Conservation (phyloP, 2,329 filamentous ascomycete species). For the Domatiomyces globalis region DNA sequence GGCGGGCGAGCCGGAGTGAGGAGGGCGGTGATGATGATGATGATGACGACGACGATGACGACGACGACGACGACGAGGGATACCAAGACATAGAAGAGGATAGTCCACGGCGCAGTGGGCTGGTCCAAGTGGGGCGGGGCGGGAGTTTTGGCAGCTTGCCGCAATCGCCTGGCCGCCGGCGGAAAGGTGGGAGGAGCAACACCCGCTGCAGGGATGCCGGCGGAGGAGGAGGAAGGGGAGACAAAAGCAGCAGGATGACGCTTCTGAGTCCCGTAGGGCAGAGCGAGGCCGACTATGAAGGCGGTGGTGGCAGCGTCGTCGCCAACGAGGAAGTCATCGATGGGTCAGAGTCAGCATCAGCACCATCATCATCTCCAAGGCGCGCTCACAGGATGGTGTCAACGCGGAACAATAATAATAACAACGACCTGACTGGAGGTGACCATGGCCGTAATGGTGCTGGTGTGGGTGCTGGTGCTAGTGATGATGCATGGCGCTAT, state of each 20-base stretch:
- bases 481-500: not conserved
- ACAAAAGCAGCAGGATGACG: slow-evolving; percentile 40
- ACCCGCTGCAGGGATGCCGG: slow-evolving; percentile 2
- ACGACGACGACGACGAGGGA: slow-evolving; percentile 25
- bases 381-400: slow-evolving; percentile 6
- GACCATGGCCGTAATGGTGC: not conserved
- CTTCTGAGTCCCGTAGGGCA: slow-evolving; percentile 72
- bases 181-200: not conserved
- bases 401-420: slow-evolving; percentile 23
- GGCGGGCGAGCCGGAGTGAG: slow-evolving; percentile 5
- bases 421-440: too few relatives aligned
- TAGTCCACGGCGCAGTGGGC: slow-evolving; percentile 28
- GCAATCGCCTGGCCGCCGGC: not conserved
- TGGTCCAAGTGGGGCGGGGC: slow-evolving; percentile 32
- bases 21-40: not conserved
- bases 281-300: slow-evolving; percentile 30
- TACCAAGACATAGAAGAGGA: slow-evolving; percentile 25
- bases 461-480: not conserved
- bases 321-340: slow-evolving; percentile 31
- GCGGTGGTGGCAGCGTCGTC: slow-evolving; percentile 6
- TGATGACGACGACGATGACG: slow-evolving; percentile 5
- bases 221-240: slow-evolving; percentile 1
- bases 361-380: slow-evolving; percentile 1
- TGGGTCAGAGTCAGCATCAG: slow-evolving; percentile 21
- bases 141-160: slow-evolving; percentile 2